Percentiles rank a stretch among this genome's conserved stretches.
Evolutionary conservation across 2,329 filamentous ascomycete genomes (phyloP).

Genomic region (Penicillium sp.): DNA sequence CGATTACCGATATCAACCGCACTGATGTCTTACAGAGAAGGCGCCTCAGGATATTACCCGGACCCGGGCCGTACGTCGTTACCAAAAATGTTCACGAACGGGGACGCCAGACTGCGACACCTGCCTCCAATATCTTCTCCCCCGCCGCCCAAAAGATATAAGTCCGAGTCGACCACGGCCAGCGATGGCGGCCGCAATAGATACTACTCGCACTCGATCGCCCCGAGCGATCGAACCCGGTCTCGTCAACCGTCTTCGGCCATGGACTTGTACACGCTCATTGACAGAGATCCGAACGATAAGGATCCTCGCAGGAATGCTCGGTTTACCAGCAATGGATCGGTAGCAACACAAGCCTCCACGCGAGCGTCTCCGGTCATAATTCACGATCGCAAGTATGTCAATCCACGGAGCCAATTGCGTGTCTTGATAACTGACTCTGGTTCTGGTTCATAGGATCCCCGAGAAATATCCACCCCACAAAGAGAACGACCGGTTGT

Average conservation of each 20-base stretch:
- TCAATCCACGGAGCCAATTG: neutral
- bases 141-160: slow-evolving; percentile 24
- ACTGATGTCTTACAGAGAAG: slow-evolving; percentile 2
- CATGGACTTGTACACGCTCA: slow-evolving; percentile 36
- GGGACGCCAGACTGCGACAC: slow-evolving; percentile 11
- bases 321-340: slow-evolving; percentile 32
- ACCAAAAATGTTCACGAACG: slow-evolving; percentile 12
- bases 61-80: slow-evolving; percentile 1
- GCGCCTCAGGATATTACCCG: neutral
- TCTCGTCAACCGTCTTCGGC: slow-evolving; percentile 37
- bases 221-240: slow-evolving; percentile 26
- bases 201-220: slow-evolving; percentile 27
- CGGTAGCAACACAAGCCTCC: slow-evolving; percentile 25
- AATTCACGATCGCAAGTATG: slow-evolving; percentile 24
- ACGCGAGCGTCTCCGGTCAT: slow-evolving; percentile 20
- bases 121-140: slow-evolving; percentile 22
- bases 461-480: slow-evolving; percentile 42
- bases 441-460: slow-evolving; percentile 23
- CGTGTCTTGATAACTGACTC: neutral
- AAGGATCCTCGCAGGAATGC: slow-evolving; percentile 20
- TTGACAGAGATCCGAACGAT: slow-evolving; percentile 29
- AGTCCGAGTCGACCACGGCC: slow-evolving; percentile 22
- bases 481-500: slow-evolving; percentile 66
- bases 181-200: slow-evolving; percentile 24
- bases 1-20: neutral